Evolutionary conservation across 2,329 filamentous ascomycete species (phyloP), one percentile per base, ranked within the genome.

Genomic region (Neonectria ditissima): DNA sequence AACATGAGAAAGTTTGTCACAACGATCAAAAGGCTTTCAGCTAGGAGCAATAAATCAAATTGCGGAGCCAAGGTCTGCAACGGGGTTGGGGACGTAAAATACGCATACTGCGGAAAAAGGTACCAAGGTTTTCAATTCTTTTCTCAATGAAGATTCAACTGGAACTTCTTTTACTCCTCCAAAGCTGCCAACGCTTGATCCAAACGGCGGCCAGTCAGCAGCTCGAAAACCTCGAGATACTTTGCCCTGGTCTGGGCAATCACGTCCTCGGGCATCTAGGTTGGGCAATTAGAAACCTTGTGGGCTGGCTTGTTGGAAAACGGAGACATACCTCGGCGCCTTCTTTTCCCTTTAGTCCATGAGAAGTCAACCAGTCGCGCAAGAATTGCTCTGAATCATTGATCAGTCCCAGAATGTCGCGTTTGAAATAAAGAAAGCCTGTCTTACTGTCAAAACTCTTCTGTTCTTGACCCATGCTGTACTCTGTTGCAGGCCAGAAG

Each of bases 321-420:
- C 4, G n/a, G 16, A 14, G 10, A 41, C 37, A 41, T 41, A 41
- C 37, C n/a, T 10, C 57, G n/a, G 54, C 57, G 24, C 45, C 56
- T n/a, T 51, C 43, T 37, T 59, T 59, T 26, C 56, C 56, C 34
- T 59, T 59, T 47, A 60, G 37, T 24, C 57, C 57, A 39, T 60
- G 53, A 16, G 37, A 37, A 4, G 57, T 60, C 18, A 60, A 41
- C 48, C 50, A 60, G 41, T 60, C 45, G 3, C 57, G 22, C 6
- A 60, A 26, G 14, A 54, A 37, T 39, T 60, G 57, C 50, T 60
- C 37, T 41, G 37, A 41, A 20, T 8, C 2, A 10, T 41, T 20
- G 20, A n/a, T 18, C 18, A n/a, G n/a, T 11, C 11, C n/a, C 16
- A 39, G 6, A 39, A 7, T 39, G 7, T 6, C 13, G n/a, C 16